Evolutionary conservation across 1,284 basidiomycete genomes (phyloP).

Genomic region (Exobasidium rhododendri): DNA sequence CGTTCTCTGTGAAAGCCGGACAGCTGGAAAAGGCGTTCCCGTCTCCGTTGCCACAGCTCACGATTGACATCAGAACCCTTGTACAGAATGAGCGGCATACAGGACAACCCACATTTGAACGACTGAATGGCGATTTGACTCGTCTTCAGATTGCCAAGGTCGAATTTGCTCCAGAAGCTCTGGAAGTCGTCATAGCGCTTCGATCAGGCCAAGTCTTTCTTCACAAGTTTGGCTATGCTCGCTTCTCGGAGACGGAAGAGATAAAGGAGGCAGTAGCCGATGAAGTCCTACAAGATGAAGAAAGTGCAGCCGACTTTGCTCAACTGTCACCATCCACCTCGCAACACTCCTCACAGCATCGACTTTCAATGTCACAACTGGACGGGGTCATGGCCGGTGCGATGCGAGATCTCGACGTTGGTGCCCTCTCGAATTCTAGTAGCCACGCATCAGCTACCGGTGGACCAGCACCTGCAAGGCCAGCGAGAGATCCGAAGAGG

Average conservation of each 20-base stretch:
- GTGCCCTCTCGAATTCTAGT: not conserved
- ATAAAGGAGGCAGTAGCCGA: constrained; percentile 31
- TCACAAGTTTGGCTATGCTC: constrained; percentile 32
- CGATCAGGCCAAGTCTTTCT: constrained; percentile 39
- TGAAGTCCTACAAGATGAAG: constrained; percentile 27
- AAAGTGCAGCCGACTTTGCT: constrained; percentile 15
- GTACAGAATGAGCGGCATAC: constrained; percentile 25
- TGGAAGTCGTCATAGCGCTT: constrained; percentile 35
- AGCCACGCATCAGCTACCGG: not conserved
- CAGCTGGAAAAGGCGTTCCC: constrained; percentile 37
- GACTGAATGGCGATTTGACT: constrained; percentile 20
- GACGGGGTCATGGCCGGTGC: constrained; percentile 33
- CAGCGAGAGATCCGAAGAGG: constrained; percentile 31
- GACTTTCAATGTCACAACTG: constrained; percentile 12
- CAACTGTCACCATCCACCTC: not conserved
- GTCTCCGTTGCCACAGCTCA: constrained; percentile 43
- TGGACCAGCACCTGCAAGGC: constrained; percentile 24
- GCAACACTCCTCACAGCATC: not conserved
- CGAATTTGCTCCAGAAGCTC: constrained; percentile 34
- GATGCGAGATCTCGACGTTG: constrained; percentile 27
- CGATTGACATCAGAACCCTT: constrained; percentile 26
- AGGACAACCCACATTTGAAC: constrained; percentile 34
- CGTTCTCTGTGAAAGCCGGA: not conserved
- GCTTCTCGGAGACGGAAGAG: constrained; percentile 31
- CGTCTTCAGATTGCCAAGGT: constrained; percentile 27